Conservation (phyloP, 345 rosid species). For the Corchorus capsularis region DNA sequence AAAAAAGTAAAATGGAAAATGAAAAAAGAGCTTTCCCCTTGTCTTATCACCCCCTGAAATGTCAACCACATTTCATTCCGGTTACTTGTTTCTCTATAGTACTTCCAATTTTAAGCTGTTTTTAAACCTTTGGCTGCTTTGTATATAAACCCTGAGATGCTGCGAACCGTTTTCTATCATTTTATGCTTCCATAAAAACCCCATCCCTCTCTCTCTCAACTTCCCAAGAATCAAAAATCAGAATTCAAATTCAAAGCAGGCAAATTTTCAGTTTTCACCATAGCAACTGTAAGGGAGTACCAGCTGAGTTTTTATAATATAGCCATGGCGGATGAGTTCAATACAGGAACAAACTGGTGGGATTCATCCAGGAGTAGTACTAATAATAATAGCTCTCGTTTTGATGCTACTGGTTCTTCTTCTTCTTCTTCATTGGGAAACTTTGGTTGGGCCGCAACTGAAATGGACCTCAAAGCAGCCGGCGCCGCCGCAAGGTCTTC, state of each 20-base stretch:
- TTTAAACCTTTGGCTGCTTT: slow-evolving; percentile 6
- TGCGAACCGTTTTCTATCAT: slow-evolving; percentile 49
- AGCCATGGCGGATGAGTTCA: slow-evolving; percentile 70
- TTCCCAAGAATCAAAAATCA: neutral
- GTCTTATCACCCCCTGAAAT: slow-evolving; percentile 40
- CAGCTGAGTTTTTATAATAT: slow-evolving; percentile 15
- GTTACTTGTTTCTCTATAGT: slow-evolving; percentile 23
- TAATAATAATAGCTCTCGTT: slow-evolving; percentile 25
- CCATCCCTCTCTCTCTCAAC: neutral
- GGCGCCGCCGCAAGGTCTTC: slow-evolving; percentile 47
- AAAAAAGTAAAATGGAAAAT: slow-evolving; percentile 3
- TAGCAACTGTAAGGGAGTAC: neutral
- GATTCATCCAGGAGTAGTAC: slow-evolving; percentile 42
- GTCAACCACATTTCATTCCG: slow-evolving; percentile 44
- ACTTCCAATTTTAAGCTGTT: slow-evolving; percentile 1
- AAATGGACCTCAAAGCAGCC: slow-evolving; percentile 40
- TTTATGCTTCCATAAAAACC: slow-evolving; percentile 38
- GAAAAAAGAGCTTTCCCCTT: slow-evolving; percentile 36
- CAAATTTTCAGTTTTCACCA: neutral
- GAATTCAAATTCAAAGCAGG: no score
- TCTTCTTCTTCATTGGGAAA: slow-evolving; percentile 56
- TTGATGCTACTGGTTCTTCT: slow-evolving; percentile 44
- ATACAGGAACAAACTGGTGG: slow-evolving; percentile 64
- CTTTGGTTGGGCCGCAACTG: slow-evolving; percentile 63
- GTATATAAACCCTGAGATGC: slow-evolving; percentile 36